Evolutionary conservation across 768 basidiomycete species (phyloP).

Genomic region (Myochromella boudieri): DNA sequence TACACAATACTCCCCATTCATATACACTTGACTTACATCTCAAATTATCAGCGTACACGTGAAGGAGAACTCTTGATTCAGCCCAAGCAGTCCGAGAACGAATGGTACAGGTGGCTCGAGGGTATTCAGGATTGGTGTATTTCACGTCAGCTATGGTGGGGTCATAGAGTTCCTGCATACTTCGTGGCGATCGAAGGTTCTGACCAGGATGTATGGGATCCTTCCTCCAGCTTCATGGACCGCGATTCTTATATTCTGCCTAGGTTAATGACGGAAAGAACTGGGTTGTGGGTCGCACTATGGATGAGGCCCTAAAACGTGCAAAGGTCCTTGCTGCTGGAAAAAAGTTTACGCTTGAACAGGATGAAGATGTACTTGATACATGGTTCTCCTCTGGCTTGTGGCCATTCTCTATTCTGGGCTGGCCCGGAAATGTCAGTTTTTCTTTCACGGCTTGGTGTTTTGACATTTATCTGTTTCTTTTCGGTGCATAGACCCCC

Average conservation of each 20-base stretch:
- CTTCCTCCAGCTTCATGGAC: background rate
- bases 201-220: constrained; percentile 57
- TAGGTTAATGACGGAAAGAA: constrained; percentile 69
- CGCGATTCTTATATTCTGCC: background rate
- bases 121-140: constrained; percentile 99
- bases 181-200: constrained; percentile 83
- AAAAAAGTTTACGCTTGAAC: constrained; percentile 71
- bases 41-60: constrained; percentile 68
- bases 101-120: constrained; percentile 97
- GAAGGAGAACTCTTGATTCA: constrained; percentile 84
- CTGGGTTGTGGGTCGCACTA: constrained; percentile 89
- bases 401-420: constrained; percentile 97
- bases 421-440: constrained; percentile 90
- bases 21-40: background rate
- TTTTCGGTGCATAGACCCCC: constrained; percentile 47
- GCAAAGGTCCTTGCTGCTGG: constrained; percentile 71
- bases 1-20: constrained; percentile 25
- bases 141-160: constrained; percentile 99
- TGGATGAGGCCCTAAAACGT: constrained; percentile 75
- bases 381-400: constrained; percentile 99
- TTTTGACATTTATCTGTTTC: background rate
- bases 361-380: constrained; percentile 97
- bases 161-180: constrained; percentile 94
- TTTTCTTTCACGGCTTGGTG: background rate
- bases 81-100: constrained; percentile 85